Percentiles rank a stretch among this genome's conserved stretches.
phyloP scores from a whole-genome alignment of 2,329 filamentous ascomycete species.

The Colletotrichum plurivorum region DNA sequence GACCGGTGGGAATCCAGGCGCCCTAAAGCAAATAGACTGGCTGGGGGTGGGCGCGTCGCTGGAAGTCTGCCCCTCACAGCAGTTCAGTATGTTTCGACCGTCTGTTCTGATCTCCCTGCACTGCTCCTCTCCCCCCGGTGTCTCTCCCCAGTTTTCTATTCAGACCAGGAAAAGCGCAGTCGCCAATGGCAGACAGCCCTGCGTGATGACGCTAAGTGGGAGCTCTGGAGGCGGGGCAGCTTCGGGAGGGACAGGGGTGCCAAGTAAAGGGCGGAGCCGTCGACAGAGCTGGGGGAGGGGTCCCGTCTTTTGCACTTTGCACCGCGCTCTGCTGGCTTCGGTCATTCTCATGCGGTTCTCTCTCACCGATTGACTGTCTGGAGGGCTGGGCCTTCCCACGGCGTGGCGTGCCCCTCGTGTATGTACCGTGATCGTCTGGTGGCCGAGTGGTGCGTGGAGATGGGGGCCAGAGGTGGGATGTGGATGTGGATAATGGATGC shows the following conservation, averaged over 20 bases:
- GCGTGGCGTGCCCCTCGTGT: constrained; percentile 22
- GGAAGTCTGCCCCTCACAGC: not conserved
- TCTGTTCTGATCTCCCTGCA: constrained; percentile 26
- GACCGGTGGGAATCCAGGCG: constrained; percentile 7
- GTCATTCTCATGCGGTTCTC: constrained; percentile 8
- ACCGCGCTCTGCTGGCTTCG: not conserved
- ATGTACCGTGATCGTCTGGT: constrained; percentile 25
- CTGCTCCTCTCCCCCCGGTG: constrained; percentile 3
- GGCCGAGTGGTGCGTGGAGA: constrained; percentile 28
- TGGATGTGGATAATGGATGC: constrained; percentile 23
- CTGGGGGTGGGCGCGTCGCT: constrained; percentile 3
- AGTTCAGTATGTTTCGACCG: constrained; percentile 3
- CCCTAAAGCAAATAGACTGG: not conserved
- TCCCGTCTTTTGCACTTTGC: not conserved
- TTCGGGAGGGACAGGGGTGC: constrained; percentile 19
- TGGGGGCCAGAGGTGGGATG: constrained; percentile 8
- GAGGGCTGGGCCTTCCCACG: not conserved
- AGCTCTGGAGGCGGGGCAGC: constrained; percentile 30
- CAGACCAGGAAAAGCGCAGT: constrained; percentile 19
- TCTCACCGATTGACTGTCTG: constrained; percentile 24
- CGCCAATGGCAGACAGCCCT: constrained; percentile 26
- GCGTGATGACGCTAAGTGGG: constrained; percentile 31
- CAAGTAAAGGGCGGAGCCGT: not conserved
- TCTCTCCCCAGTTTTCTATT: constrained; percentile 4
- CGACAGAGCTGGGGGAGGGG: no score